These are phyloP conservation scores for Friedmanniomyces simplex DNA, from an alignment of 495 filamentous ascomycete species.

Conservation along the genomic window DNA sequence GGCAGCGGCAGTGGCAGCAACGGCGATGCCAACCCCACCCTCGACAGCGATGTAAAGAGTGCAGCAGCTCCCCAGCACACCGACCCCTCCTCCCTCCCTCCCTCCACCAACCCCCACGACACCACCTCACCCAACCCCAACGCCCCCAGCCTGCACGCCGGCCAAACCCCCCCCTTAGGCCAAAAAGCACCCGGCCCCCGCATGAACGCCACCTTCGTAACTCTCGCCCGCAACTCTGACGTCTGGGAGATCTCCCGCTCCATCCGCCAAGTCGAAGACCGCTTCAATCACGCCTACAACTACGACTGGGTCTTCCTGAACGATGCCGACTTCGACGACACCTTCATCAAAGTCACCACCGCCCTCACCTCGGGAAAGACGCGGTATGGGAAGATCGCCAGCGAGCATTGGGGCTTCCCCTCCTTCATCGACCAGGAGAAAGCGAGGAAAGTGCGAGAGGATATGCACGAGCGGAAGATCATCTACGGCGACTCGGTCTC, in stretches of 20 bases:
- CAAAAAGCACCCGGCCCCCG: constrained; percentile 49
- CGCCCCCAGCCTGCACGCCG: background rate
- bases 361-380: constrained; percentile 83
- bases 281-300: constrained; percentile 90
- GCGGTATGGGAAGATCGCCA: constrained; percentile 60
- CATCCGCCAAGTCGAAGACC: constrained; percentile 90
- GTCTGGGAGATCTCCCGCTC: constrained; percentile 93
- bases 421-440: constrained; percentile 47
- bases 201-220: constrained; percentile 96
- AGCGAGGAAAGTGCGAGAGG: constrained; percentile 46
- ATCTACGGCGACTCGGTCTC: constrained; percentile 76
- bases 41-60: background rate
- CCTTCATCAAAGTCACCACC: constrained; percentile 84
- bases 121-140: constrained; percentile 22
- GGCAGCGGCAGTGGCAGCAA: background rate
- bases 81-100: background rate
- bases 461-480: constrained; percentile 39
- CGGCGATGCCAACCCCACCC: background rate
- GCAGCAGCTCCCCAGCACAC: background rate
- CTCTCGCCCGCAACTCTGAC: constrained; percentile 82
- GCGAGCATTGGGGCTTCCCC: constrained; percentile 42
- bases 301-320: constrained; percentile 99
- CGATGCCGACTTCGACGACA: constrained; percentile 81
- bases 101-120: constrained; percentile 1
- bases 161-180: constrained; percentile 25